Percentiles rank a stretch among this genome's conserved stretches.
These are phyloP conservation scores for Lyophyllum semitale DNA, from an alignment of 768 basidiomycete genomes.

Conservation along the genomic window DNA sequence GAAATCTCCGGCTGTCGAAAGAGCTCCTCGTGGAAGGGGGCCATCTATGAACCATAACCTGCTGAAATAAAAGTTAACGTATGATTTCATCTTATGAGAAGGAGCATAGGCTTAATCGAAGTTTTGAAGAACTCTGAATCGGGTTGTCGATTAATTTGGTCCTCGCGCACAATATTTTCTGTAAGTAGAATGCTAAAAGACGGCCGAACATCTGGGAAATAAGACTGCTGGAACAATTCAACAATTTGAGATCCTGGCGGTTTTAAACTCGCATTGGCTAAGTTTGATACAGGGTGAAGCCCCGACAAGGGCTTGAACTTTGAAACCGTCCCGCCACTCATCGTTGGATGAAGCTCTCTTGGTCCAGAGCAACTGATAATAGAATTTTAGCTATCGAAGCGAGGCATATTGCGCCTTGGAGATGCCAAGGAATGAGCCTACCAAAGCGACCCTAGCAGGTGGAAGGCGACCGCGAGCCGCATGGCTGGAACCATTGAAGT, in stretches of 20 bases:
- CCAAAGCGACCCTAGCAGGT: conserved; percentile 5
- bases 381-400: conserved; percentile 4
- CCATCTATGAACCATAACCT: neutral
- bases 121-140: conserved; percentile 11
- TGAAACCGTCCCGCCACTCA: neutral
- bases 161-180: conserved; percentile 5
- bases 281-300: neutral
- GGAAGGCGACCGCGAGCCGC: conserved; percentile 5
- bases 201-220: conserved; percentile 3
- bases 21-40: neutral
- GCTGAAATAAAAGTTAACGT: neutral
- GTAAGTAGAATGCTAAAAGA: conserved; percentile 13
- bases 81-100: neutral
- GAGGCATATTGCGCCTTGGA: conserved; percentile 7
- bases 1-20: neutral
- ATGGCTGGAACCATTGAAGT: conserved; percentile 10
- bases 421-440: conserved; percentile 12
- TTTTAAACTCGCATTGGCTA: neutral
- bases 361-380: neutral
- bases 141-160: conserved; percentile 8
- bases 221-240: neutral
- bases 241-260: neutral
- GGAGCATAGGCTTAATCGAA: neutral
- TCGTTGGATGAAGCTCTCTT: neutral
- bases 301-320: neutral